Conservation (phyloP, 2,329 filamentous ascomycete species). For the Aspergillus ibericus region DNA sequence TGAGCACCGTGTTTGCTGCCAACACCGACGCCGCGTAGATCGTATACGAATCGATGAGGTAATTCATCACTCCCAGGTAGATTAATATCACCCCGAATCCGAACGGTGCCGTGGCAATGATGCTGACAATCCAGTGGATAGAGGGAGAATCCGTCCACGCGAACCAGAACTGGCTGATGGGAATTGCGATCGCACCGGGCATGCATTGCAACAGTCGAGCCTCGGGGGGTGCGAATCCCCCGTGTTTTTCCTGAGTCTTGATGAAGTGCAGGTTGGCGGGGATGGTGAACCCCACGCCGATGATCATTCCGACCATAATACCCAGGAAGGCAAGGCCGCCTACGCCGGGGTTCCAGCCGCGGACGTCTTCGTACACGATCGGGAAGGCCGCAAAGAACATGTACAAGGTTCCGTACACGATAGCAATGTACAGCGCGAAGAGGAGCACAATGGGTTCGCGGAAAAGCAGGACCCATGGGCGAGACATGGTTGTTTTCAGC, state of each 20-base stretch:
- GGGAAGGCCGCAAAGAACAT: slow-evolving; percentile 6
- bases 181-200: not conserved
- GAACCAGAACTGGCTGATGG: slow-evolving; percentile 6
- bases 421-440: slow-evolving; percentile 1
- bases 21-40: slow-evolving; percentile 6
- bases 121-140: slow-evolving; percentile 1
- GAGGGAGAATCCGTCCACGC: not conserved
- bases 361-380: slow-evolving; percentile 1
- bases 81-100: slow-evolving; percentile 2
- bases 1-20: slow-evolving; percentile 1
- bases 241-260: not conserved
- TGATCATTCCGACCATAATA: not conserved
- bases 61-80: not conserved
- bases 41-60: slow-evolving; percentile 4
- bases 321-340: slow-evolving; percentile 1
- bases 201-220: not conserved
- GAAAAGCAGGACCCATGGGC: slow-evolving; percentile 1
- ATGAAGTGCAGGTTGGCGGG: not conserved
- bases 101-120: slow-evolving; percentile 1
- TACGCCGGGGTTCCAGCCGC: slow-evolving; percentile 1
- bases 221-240: not conserved
- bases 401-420: slow-evolving; percentile 5
- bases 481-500: not conserved
- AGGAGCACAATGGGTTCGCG: slow-evolving; percentile 3
- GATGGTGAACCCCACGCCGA: not conserved